phyloP scores from a whole-genome alignment of 768 basidiomycete genomes.

The Boletus edulis region DNA sequence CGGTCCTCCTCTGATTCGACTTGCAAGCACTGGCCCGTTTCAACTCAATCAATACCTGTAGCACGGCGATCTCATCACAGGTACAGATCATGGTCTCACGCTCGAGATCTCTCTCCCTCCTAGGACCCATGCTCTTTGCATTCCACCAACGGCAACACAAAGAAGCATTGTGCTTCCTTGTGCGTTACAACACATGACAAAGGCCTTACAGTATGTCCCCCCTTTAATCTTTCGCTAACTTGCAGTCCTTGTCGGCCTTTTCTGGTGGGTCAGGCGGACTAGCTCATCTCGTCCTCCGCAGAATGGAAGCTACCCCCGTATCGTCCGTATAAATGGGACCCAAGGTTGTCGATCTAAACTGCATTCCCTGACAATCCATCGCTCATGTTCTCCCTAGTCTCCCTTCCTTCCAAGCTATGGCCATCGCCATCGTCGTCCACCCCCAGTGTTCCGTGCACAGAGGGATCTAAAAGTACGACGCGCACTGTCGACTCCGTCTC shows the following conservation, averaged over 20 bases:
- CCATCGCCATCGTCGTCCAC: background rate
- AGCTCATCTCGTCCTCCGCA: constrained; percentile 15
- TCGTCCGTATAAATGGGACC: constrained; percentile 27
- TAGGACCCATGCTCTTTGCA: constrained; percentile 13
- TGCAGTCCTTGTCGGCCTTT: constrained; percentile 12
- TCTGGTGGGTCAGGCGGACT: constrained; percentile 19
- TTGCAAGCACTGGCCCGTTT: background rate
- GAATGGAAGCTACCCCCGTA: constrained; percentile 23
- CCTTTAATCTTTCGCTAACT: constrained; percentile 28
- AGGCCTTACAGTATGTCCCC: constrained; percentile 21
- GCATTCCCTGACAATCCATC: constrained; percentile 2
- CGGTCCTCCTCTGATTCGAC: constrained; percentile 6
- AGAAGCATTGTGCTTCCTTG: constrained; percentile 27
- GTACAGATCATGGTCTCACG: constrained; percentile 12
- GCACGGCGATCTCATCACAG: constrained; percentile 27
- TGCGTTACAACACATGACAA: constrained; percentile 29
- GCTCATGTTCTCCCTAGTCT: constrained; percentile 17
- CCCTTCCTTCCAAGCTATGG: constrained; percentile 8
- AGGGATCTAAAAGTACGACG: constrained; percentile 19
- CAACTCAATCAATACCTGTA: constrained; percentile 22
- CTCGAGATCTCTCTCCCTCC: constrained; percentile 11
- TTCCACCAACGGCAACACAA: constrained; percentile 6
- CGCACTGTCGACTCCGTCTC: constrained; percentile 23
- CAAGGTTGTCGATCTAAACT: constrained; percentile 1
- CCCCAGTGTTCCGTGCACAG: constrained; percentile 12